Base-by-base conservation (phyloP, 805 yeast species). In the Kuraishia borneana region DNA sequence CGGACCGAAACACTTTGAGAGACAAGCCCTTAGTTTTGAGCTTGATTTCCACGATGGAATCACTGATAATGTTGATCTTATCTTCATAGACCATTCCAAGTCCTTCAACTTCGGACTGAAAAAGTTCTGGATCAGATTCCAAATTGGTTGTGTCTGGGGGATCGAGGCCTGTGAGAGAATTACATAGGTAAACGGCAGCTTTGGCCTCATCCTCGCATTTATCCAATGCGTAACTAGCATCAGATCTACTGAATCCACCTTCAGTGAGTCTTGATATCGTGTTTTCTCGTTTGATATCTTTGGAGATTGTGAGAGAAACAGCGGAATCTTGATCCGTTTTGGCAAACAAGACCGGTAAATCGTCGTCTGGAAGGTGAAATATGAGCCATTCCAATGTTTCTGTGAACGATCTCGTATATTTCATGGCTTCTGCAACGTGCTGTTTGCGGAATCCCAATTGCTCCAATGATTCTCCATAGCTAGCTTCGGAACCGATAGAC, bases 281-380 rank as follows among this genome's bases (percentile, higher is more conserved):
- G 39, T 75, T 66, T 50, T 83, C 84, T n/a, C 53, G 48, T 35
- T 67, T 63, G 26, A 76, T 47, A 42, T 73, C 68, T 8, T 64
- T 65, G 3, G 78, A 58, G 22, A 68, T 56, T 39, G 70, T 81
- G 28, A 81, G 61, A 35, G 69, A 65, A 18, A 76, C 68, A 32
- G 68, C 70, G 0, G 79, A 61, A 43, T 77, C 85, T 30, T 65
- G 66, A 17, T 67, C 65, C 27, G 71, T 58, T 39, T 76, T 74
- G 13, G 68, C 64, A 46, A 82, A 82, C 31, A 64, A 60, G 0
- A 57, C 43, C 0, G 98, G 98, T 21, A 89, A 60, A 47, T 89
- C 98, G 49, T 88, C 97, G 42, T 92, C 96, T 0, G 97, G 97
- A 3, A 89, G 72, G 47, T 89, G 92, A 43, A 88, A 77, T 8